Percentiles rank a stretch among this genome's conserved stretches.
Evolutionary conservation across 129 eudicot species (phyloP).

Genomic region (Dittrichia graveolens): DNA sequence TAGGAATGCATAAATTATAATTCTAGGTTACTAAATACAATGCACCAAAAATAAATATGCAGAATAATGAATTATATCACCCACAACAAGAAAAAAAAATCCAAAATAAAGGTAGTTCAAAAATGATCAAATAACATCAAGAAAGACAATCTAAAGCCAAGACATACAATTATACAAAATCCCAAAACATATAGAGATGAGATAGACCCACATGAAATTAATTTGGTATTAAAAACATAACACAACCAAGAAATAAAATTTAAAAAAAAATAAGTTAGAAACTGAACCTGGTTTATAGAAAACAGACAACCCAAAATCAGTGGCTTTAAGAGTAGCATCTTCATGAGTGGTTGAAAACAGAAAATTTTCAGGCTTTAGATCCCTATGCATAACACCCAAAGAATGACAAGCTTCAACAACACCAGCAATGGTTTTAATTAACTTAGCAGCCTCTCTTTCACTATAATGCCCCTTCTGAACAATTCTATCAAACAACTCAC

Average conservation of each 20-base stretch:
- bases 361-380: conserved; percentile 95
- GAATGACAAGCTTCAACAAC: conserved; percentile 93
- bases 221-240: not conserved
- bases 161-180: conserved; percentile 5
- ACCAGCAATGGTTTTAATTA: conserved; percentile 81
- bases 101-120: conserved; percentile 18
- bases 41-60: not conserved
- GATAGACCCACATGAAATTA: conserved; percentile 12
- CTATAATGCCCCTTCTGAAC: conserved; percentile 87
- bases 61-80: conserved; percentile 8
- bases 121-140: conserved; percentile 11
- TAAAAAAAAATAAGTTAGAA: not conserved
- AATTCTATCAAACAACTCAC: conserved; percentile 95
- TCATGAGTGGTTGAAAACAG: conserved; percentile 66
- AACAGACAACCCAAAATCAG: conserved; percentile 94
- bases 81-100: conserved; percentile 14
- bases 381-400: conserved; percentile 94
- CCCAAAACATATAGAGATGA: not conserved
- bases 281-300: conserved; percentile 84
- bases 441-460: conserved; percentile 86
- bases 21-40: not conserved
- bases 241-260: conserved; percentile 8
- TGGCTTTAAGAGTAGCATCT: conserved; percentile 87
- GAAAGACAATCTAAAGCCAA: conserved; percentile 27
- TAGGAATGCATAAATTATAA: not conserved